phyloP scores from a whole-genome alignment of 2,329 filamentous ascomycete genomes.

The Pseudogymnoascus sp. region DNA sequence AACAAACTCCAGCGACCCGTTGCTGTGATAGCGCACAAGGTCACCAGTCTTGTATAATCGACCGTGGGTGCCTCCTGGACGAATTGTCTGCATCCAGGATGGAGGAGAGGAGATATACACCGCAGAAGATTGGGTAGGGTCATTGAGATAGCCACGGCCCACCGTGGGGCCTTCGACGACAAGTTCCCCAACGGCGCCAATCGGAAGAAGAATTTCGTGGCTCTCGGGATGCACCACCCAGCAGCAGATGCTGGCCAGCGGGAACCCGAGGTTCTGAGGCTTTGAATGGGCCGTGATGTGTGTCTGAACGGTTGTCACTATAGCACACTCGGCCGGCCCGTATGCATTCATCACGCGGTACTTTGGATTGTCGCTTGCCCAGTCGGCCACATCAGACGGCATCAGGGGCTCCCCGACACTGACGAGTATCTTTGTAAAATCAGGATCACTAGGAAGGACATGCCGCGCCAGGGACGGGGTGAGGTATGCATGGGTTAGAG shows the following conservation, averaged over 20 bases:
- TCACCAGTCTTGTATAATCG: conserved; percentile 54
- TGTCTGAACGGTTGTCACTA: conserved; percentile 25
- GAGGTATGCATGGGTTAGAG: conserved; percentile 35
- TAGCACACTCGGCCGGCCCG: conserved; percentile 65
- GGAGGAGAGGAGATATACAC: conserved; percentile 40
- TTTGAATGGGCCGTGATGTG: conserved; percentile 21
- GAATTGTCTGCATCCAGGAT: not conserved
- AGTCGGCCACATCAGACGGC: conserved; percentile 38
- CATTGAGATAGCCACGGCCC: conserved; percentile 50
- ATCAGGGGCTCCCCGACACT: conserved; percentile 80
- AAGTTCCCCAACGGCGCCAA: conserved; percentile 6
- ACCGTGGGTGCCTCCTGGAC: conserved; percentile 6
- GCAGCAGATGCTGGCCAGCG: not conserved
- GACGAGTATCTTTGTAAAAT: conserved; percentile 63
- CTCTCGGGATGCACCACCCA: conserved; percentile 28
- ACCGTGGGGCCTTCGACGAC: conserved; percentile 40
- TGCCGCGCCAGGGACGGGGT: conserved; percentile 61
- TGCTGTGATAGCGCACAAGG: conserved; percentile 42
- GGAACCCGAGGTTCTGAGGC: conserved; percentile 19
- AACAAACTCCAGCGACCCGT: conserved; percentile 45
- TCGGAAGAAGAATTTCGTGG: not conserved
- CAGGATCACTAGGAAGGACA: conserved; percentile 74
- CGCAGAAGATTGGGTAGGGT: conserved; percentile 46
- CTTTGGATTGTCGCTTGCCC: conserved; percentile 22
- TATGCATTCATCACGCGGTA: conserved; percentile 44